Evolutionary conservation across 352 stramenopile genomes (phyloP), one percentile per base, ranked within the genome.

Genomic region (Globisporangium yorkense): DNA sequence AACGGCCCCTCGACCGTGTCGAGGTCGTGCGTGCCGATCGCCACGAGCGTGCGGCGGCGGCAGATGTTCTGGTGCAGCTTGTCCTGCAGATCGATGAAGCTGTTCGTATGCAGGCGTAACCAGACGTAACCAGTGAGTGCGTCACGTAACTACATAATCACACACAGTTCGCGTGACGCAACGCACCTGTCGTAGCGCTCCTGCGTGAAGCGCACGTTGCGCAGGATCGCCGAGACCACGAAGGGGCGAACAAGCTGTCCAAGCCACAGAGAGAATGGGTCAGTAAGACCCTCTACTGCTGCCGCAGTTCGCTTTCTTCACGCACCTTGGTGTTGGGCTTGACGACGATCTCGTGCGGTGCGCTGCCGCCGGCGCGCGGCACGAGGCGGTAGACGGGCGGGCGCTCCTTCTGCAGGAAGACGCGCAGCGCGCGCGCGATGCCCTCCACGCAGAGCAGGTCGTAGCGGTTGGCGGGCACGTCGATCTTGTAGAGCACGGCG

Each of bases 21-120:
- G 51, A 99, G 79, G 75, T 99, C 97, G 78, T 99, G 98, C 48
- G 98, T 99, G 55, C 98, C 98, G 74, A 99, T 99, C 35, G 98
- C 97, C 31, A 99, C 98, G 18, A 99, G 87, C n/a, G 96, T 99
- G 51, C 98, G 93, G 56, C 96, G 92, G 64, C 98, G 94, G 81
- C 98, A 99, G 54, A 99, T 97, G 80, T 99, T 99, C 57, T 98
- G 94, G 75, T 99, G 98, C 51, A 99, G 84, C 79, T 99, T 99
- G 83, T 99, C 98, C 82, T 99, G 97, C 64, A 99, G 83, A 63
- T 99, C 97, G 57, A 99, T 99, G 84, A 99, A 99, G 72, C 94
- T 94, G 41, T 39, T 52, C 21, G n/a, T 13, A 39, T 31, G 18
- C 8, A 53, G 7, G 5, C 5, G 3, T 41, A 29, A 46, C 5